Evolutionary conservation across 352 stramenopile genomes (phyloP).

Genomic region (Plasmopara viticola): DNA sequence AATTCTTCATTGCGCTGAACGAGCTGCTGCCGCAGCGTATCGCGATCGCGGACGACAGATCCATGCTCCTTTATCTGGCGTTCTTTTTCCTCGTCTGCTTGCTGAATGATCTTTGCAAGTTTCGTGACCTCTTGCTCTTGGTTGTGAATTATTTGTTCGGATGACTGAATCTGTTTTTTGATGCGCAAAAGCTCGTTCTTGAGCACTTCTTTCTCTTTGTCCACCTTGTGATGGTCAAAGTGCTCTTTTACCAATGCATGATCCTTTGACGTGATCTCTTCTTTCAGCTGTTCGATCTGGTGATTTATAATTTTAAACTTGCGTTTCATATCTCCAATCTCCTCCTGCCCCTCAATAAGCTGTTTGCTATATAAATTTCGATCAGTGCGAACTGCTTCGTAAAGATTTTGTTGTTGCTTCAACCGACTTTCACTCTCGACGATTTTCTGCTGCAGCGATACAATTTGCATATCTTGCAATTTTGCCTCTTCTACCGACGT

Average conservation of each 20-base stretch:
- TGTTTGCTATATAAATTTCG: conserved; percentile 92
- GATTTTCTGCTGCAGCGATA: conserved; percentile 73
- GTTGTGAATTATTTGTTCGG: conserved; percentile 86
- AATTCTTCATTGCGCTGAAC: conserved; percentile 86
- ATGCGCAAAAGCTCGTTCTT: conserved; percentile 89
- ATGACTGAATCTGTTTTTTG: conserved; percentile 86
- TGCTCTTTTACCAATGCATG: conserved; percentile 90
- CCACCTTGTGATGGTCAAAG: conserved; percentile 91
- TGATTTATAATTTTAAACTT: conserved; percentile 91
- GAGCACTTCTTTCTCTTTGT: conserved; percentile 89
- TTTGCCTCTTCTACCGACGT: conserved; percentile 76
- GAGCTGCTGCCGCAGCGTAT: conserved; percentile 82
- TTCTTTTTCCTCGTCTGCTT: conserved; percentile 86
- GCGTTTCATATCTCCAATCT: conserved; percentile 86
- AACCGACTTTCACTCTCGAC: conserved; percentile 66
- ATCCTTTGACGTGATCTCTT: conserved; percentile 91
- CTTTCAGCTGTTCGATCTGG: conserved; percentile 89
- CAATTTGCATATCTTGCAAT: conserved; percentile 65
- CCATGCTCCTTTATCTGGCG: conserved; percentile 83
- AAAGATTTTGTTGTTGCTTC: conserved; percentile 93
- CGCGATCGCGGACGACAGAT: conserved; percentile 78
- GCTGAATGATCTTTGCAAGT: conserved; percentile 84
- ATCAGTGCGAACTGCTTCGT: conserved; percentile 89
- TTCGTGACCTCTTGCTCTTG: conserved; percentile 79
- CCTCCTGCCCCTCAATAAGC: conserved; percentile 88